Conservation (phyloP, 2,329 filamentous ascomycete species). For the Catunica adiposa region DNA sequence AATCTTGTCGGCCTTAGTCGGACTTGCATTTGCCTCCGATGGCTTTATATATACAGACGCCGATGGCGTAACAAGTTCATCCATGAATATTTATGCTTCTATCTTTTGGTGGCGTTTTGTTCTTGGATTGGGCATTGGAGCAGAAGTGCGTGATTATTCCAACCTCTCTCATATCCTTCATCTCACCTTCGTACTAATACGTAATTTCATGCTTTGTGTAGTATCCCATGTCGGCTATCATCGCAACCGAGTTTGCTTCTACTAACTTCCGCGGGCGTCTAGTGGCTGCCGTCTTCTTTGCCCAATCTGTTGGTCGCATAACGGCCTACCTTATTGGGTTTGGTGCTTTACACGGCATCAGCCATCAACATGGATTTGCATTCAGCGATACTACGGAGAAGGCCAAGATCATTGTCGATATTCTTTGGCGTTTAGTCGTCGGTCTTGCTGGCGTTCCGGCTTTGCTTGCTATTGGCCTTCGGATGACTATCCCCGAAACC, state of each 20-base stretch:
- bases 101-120: slow-evolving; percentile 17
- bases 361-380: slow-evolving; percentile 4
- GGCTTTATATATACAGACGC: slow-evolving; percentile 12
- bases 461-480: slow-evolving; percentile 29
- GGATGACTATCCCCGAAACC: slow-evolving; percentile 34
- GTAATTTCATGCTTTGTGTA: slow-evolving; percentile 10
- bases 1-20: slow-evolving; percentile 17
- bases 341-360: slow-evolving; percentile 22
- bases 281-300: slow-evolving; percentile 19
- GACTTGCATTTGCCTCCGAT: slow-evolving; percentile 15
- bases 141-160: slow-evolving; percentile 16
- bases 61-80: slow-evolving; percentile 7
- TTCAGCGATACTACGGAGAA: slow-evolving; percentile 9
- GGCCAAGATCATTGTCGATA: slow-evolving; percentile 23
- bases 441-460: slow-evolving; percentile 32
- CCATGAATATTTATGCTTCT: slow-evolving; percentile 18
- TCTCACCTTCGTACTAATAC: not conserved
- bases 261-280: slow-evolving; percentile 18
- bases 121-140: slow-evolving; percentile 20
- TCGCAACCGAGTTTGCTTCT: slow-evolving; percentile 19
- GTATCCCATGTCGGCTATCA: slow-evolving; percentile 20
- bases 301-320: slow-evolving; percentile 26
- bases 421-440: slow-evolving; percentile 33
- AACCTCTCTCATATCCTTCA: slow-evolving; percentile 1
- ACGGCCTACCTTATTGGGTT: slow-evolving; percentile 36